These are phyloP conservation scores for Beauveria caledonica DNA, from an alignment of 2,329 filamentous ascomycete species.

Conservation along the genomic window DNA sequence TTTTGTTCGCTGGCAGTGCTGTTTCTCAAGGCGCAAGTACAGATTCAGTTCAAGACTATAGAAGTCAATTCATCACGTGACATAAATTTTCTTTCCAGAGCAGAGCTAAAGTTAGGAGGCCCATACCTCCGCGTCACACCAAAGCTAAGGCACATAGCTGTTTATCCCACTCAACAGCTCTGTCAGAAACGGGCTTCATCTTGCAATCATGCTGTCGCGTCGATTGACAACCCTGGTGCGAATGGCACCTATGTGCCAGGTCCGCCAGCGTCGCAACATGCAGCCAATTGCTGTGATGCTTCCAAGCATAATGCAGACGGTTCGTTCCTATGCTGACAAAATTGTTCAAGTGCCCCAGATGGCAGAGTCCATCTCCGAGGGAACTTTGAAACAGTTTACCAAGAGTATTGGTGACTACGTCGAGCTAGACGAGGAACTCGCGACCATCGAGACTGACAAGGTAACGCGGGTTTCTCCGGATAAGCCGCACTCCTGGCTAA, in stretches of 20 bases:
- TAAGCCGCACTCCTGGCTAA: background rate
- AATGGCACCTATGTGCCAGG: conserved; percentile 34
- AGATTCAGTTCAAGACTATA: background rate
- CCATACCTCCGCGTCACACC: conserved; percentile 4
- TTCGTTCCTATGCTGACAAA: conserved; percentile 64
- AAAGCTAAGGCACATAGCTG: background rate
- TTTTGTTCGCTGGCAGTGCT: no score
- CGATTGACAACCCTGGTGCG: conserved; percentile 34
- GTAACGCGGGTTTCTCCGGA: conserved; percentile 34
- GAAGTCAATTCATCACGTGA: background rate
- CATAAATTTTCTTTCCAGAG: background rate
- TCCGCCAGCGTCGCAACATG: conserved; percentile 20
- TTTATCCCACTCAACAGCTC: background rate
- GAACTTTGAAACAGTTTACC: conserved; percentile 89
- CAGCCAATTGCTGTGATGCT: conserved; percentile 32
- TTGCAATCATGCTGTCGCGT: conserved; percentile 34
- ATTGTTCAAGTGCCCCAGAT: conserved; percentile 93
- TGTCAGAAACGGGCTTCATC: background rate
- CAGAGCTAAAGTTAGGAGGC: background rate
- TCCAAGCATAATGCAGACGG: conserved; percentile 44
- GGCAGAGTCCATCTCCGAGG: conserved; percentile 98
- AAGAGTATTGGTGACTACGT: conserved; percentile 91
- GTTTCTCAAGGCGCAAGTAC: no score
- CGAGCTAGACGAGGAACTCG: conserved; percentile 93
- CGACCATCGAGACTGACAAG: conserved; percentile 99